A percentile compares a stretch with the other conserved stretches of the same genome.
These are phyloP conservation scores for Daedaleopsis sinensis DNA, from an alignment of 768 basidiomycete species.

Conservation along the genomic window DNA sequence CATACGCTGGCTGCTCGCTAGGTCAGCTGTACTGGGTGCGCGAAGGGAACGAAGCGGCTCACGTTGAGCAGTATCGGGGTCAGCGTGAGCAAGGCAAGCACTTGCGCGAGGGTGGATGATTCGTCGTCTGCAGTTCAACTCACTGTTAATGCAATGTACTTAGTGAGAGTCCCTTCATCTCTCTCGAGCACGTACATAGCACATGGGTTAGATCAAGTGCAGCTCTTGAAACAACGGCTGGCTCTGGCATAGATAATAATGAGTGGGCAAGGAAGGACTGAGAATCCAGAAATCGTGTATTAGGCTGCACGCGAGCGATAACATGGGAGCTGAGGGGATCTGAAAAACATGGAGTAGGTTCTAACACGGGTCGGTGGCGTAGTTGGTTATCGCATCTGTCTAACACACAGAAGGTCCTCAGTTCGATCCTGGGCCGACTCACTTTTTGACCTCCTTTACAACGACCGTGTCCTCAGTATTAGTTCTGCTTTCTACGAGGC, in stretches of 20 bases:
- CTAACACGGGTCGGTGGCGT: slow-evolving; percentile 57
- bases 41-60: not conserved
- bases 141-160: slow-evolving; percentile 8
- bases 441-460: too few species aligned
- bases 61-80: slow-evolving; percentile 38
- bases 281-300: too few species aligned
- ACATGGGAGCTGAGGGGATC: too few species aligned
- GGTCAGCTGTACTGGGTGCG: not conserved
- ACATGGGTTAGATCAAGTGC: slow-evolving; percentile 26
- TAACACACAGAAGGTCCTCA: slow-evolving; percentile 80
- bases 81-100: slow-evolving; percentile 35
- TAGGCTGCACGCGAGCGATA: too few species aligned
- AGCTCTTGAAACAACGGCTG: slow-evolving; percentile 5
- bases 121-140: slow-evolving; percentile 31
- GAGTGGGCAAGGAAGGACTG: too few species aligned
- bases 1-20: slow-evolving; percentile 68
- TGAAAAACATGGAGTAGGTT: too few species aligned
- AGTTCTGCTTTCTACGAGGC: too few species aligned
- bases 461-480: too few species aligned
- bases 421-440: slow-evolving; percentile 65
- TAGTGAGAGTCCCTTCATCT: not conserved
- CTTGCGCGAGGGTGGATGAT: slow-evolving; percentile 29
- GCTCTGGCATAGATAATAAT: not conserved
- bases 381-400: slow-evolving; percentile 86
- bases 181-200: slow-evolving; percentile 13